phyloP scores from a whole-genome alignment of 768 basidiomycete genomes.

The Auriculariales sp. region DNA sequence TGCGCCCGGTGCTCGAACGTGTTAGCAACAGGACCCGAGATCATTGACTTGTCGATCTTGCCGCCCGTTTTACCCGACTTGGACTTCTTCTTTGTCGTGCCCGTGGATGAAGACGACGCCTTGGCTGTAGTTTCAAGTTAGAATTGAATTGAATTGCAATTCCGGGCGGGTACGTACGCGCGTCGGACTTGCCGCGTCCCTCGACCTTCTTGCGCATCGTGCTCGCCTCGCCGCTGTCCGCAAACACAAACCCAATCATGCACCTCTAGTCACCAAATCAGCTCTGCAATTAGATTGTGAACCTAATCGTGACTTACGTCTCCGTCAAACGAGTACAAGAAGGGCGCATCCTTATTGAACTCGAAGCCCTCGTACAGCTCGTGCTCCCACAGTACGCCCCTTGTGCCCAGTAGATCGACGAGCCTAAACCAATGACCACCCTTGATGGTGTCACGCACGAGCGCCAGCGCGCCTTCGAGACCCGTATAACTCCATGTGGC shows the following conservation, averaged over 20 bases:
- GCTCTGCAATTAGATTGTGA: background rate
- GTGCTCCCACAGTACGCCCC: conserved; percentile 87
- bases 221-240: conserved; percentile 74
- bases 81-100: conserved; percentile 30
- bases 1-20: conserved; percentile 86
- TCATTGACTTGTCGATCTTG: conserved; percentile 85
- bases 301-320: conserved; percentile 50
- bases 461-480: conserved; percentile 70
- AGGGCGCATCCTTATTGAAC: conserved; percentile 70
- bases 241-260: conserved; percentile 84
- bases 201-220: conserved; percentile 75
- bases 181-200: conserved; percentile 43
- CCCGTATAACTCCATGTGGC: conserved; percentile 77
- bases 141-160: background rate
- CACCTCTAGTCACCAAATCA: conserved; percentile 42
- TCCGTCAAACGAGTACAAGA: conserved; percentile 84
- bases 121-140: conserved; percentile 11
- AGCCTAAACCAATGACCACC: conserved; percentile 54
- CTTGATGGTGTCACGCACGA: conserved; percentile 45
- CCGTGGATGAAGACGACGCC: conserved; percentile 35
- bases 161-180: conserved; percentile 22
- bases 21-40: conserved; percentile 63
- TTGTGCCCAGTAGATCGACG: conserved; percentile 70
- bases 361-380: conserved; percentile 75
- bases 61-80: conserved; percentile 41